phyloP scores from a whole-genome alignment of 495 filamentous ascomycete genomes.

The Extremus antarcticus region DNA sequence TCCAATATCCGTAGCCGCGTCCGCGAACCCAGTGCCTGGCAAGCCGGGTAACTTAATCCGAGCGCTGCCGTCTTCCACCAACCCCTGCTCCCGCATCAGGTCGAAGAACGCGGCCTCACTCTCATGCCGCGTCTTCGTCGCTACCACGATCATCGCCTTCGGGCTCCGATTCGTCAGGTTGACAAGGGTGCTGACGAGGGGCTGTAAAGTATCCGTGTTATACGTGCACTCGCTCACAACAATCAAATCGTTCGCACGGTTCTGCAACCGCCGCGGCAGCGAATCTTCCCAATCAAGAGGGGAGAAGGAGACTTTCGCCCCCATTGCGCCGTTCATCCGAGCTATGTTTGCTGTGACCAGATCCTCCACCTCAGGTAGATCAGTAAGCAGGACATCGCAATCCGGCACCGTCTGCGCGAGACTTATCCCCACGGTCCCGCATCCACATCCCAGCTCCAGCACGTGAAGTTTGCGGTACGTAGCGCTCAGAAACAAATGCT shows the following conservation, averaged over 20 bases:
- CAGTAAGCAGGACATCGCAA: slow-evolving; percentile 61
- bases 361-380: slow-evolving; percentile 66
- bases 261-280: slow-evolving; percentile 31
- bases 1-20: slow-evolving; percentile 15
- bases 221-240: slow-evolving; percentile 91
- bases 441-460: slow-evolving; percentile 74
- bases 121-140: slow-evolving; percentile 76
- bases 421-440: slow-evolving; percentile 72
- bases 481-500: slow-evolving; percentile 16
- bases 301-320: slow-evolving; percentile 41
- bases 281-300: slow-evolving; percentile 65
- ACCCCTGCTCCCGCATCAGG: slow-evolving; percentile 51
- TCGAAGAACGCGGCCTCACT: slow-evolving; percentile 73
- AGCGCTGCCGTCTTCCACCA: slow-evolving; percentile 26
- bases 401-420: slow-evolving; percentile 49
- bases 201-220: slow-evolving; percentile 69
- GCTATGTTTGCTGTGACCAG: slow-evolving; percentile 47
- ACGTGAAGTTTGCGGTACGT: slow-evolving; percentile 21
- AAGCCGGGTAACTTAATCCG: slow-evolving; percentile 8
- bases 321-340: slow-evolving; percentile 33
- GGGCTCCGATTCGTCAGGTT: slow-evolving; percentile 41
- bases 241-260: slow-evolving; percentile 54
- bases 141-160: slow-evolving; percentile 53
- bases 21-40: slow-evolving; percentile 14
- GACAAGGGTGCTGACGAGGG: slow-evolving; percentile 59